Base-by-base conservation (phyloP, 495 filamentous ascomycete genomes). In the Staphylotrichum longicolle region DNA sequence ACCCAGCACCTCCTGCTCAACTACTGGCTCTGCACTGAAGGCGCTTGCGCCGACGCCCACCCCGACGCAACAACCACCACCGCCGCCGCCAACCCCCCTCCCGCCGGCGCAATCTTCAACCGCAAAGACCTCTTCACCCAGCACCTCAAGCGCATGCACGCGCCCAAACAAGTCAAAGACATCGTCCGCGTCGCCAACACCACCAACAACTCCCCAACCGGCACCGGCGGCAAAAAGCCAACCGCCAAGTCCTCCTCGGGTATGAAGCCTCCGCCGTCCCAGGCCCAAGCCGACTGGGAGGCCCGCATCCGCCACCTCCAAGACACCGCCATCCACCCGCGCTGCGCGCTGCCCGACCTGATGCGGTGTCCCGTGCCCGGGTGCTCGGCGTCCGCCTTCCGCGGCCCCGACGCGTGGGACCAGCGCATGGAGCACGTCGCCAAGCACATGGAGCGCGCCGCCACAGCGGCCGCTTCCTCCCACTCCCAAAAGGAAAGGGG, bases 81-180 rank as follows among this genome's bases (percentile, higher is more conserved):
- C 7, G 5, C 47, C 34, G 33, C 20, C 54, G 27, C 44, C 64
- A 8, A 33, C 35, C 10, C 63, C 70, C 6, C 6, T 39, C 71
- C 71, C 11, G 71, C 70, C 39, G 77, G 77, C 20, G 87, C 90
- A 57, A 86, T 90, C 70, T 96, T 96, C 77, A 94, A 95, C 74
- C 88, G 92, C 64, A 96, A 96, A 70, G 92, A 96, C 65, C 85
- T 96, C 32, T 96, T 93, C 79, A 91, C 87, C 0, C 91, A 96
- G 65, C 92, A 96, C 63, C 79, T 93, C 2, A 85, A 90, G 8
- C 85, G 92, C 57, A 96, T 96, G 92, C 92, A 96, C 69, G 73
- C 77, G 0, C 84, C 86, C 3, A 20, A 68, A 5, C 49, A 65
- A 40, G 44, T 74, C 44, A 77, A 78, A 54, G 41, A 42, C 35